Evolutionary conservation across 805 yeast genomes (phyloP), one percentile per base, ranked within the genome.

Genomic region (Wickerhamomyces bisporus): DNA sequence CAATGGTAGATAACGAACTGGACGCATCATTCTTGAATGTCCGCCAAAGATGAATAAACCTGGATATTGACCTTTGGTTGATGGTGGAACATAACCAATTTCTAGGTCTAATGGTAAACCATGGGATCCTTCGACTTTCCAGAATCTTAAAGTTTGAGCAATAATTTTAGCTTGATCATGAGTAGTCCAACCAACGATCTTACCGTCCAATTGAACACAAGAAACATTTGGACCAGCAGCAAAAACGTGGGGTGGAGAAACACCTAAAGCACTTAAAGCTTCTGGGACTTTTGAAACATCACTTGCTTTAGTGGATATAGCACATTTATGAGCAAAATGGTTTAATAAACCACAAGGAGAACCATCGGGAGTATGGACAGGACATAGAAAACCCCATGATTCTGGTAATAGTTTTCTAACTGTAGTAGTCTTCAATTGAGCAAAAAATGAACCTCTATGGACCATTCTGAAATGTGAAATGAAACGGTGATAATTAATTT

Each of bases 301-400:
- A 5, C 83, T 66, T 18, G 79, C 79, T 30, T 63, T 61, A 8
- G 97, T 89, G 6, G 96, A 78, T 43, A 93, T 84, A 52, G 74
- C 72, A 73, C 98, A 93, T 64, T 86, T 88, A 66, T 93, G 97
- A 9, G 98, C 83, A 68, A 93, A 80, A 73, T 93, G 98, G 66
- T 93, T 93, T 56, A 93, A 70, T 61, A 93, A 72, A 70, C 98
- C 98, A 79, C 98, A 93, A 16, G 98, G 98, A 36, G 98, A 85
- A 53, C 98, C 98, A 82, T 93, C 98, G 6, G 98, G 98, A 12
- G 98, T 93, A 64, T 93, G 98, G 18, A 93, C 98, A 11, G 98
- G 98, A 67, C 98, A 93, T 52, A 93, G 66, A 75, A 93, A 93
- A 3, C 98, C 98, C 98, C 98, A 93, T 1, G 96, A 86, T 63